Evolutionary conservation across 1,139 yeast genomes (phyloP), one percentile per base, ranked within the genome.

Genomic region (Ogataea hybrid): DNA sequence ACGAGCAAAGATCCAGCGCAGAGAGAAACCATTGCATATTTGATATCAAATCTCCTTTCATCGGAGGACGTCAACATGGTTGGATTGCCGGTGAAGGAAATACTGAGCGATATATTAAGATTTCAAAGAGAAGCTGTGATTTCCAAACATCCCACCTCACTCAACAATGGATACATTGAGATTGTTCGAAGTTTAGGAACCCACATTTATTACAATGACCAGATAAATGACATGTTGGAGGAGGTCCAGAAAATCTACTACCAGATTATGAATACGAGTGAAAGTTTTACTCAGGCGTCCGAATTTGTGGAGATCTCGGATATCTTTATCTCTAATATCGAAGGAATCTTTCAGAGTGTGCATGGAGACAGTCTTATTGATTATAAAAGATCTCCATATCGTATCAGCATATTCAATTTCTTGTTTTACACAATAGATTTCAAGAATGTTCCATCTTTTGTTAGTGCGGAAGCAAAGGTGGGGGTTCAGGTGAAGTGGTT

Each of bases 71-170:
- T 88, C 32, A 87, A 84, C 58, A 79, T 90, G 76, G 83, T 89
- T 50, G 97, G 97, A 0, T 69, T 92, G 35, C 85, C 96, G 10
- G 86, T 89, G n/a, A 73, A 89, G 35, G 97, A 90, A 59, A 75
- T 59, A 9, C 83, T 48, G 70, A 86, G 61, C 78, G 77, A 78
- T 37, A 64, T 92, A 12, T 65, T 86, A 37, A 61, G 67, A 6
- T 72, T 83, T 41, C 94, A 88, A 57, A 63, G 79, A 17, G 64
- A 69, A 15, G 59, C 77, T 36, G 61, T 76, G 28, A 53, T 69
- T 39, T 48, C 50, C 27, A 43, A 48, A 10, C 34, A 42, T 3
- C 28, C 47, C 2, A 27, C 45, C 3, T 48, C 51, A 2, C 51
- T 68, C 22, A 46, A 56, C n/a, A 38, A 42, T 3, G 59, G 60